phyloP scores from a whole-genome alignment of 2,329 filamentous ascomycete genomes.

The Spiromastix sp. region DNA sequence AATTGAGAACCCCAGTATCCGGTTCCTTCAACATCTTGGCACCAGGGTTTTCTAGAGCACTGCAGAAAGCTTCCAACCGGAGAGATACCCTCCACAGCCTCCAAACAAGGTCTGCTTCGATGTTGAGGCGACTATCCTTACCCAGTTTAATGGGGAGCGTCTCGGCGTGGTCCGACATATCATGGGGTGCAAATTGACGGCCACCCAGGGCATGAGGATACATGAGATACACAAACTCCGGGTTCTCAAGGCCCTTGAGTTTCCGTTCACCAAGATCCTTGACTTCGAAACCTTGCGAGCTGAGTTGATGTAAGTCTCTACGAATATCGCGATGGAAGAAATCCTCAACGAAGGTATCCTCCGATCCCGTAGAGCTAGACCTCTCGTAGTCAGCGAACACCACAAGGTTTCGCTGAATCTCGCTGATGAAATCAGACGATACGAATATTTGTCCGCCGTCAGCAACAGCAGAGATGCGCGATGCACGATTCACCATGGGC shows the following conservation, averaged over 20 bases:
- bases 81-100: constrained; percentile 80
- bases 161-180: constrained; percentile 35
- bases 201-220: constrained; percentile 83
- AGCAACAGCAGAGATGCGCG: constrained; percentile 85
- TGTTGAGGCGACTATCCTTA: constrained; percentile 55
- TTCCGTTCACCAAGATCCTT: constrained; percentile 94
- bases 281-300: constrained; percentile 87
- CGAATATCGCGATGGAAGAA: constrained; percentile 65
- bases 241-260: constrained; percentile 93
- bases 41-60: constrained; percentile 63
- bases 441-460: constrained; percentile 97
- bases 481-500: constrained; percentile 96
- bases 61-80: constrained; percentile 87
- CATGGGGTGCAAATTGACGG: constrained; percentile 43
- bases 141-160: constrained; percentile 50
- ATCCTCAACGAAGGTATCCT: constrained; percentile 69
- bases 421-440: constrained; percentile 91
- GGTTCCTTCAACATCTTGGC: constrained; percentile 60
- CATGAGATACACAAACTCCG: constrained; percentile 88
- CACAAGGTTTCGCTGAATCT: constrained; percentile 84
- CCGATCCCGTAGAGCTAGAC: constrained; percentile 55
- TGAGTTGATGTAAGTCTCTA: constrained; percentile 76
- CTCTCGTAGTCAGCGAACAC: constrained; percentile 79
- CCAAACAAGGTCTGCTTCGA: constrained; percentile 82
- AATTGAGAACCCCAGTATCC: constrained; percentile 72